phyloP scores from a whole-genome alignment of 306 rosid species.

The Vicia villosa region DNA sequence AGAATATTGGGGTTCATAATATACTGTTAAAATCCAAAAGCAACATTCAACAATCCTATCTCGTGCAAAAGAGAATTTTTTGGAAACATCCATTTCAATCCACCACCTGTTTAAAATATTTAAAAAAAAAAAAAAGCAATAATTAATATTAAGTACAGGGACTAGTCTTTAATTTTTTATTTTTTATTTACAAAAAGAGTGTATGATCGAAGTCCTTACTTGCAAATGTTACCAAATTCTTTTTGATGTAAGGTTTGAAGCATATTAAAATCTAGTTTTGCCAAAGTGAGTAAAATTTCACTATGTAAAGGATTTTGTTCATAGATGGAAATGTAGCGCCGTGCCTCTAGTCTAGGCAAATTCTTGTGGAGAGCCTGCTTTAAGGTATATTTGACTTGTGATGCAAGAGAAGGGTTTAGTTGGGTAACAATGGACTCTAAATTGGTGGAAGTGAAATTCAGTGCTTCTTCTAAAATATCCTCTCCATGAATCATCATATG shows the following conservation, averaged over 20 bases:
- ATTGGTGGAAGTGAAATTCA: constrained; percentile 39
- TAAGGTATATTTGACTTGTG: constrained; percentile 26
- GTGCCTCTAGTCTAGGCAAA: constrained; percentile 36
- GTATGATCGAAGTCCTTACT: constrained; percentile 16
- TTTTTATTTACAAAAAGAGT: background rate
- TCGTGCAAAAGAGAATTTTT: constrained; percentile 24
- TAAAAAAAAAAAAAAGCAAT: constrained; percentile 4
- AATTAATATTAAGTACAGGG: background rate
- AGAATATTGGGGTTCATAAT: constrained; percentile 31
- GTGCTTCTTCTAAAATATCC: constrained; percentile 50
- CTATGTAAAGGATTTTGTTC: constrained; percentile 29
- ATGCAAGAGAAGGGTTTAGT: constrained; percentile 1
- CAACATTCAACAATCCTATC: constrained; percentile 34
- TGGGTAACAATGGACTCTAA: background rate
- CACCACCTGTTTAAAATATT: constrained; percentile 34
- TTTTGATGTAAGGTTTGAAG: constrained; percentile 39
- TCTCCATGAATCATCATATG: constrained; percentile 45
- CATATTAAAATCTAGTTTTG: constrained; percentile 47
- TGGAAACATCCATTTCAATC: constrained; percentile 30
- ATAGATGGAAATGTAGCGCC: constrained; percentile 29
- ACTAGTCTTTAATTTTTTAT: background rate
- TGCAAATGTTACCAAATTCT: constrained; percentile 36
- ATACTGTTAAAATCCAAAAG: constrained; percentile 13
- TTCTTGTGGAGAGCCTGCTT: constrained; percentile 32
- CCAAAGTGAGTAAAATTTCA: constrained; percentile 20